Evolutionary conservation across 2,329 filamentous ascomycete species (phyloP), one percentile per base, ranked within the genome.

Genomic region (Trematosphaeria pertusa): DNA sequence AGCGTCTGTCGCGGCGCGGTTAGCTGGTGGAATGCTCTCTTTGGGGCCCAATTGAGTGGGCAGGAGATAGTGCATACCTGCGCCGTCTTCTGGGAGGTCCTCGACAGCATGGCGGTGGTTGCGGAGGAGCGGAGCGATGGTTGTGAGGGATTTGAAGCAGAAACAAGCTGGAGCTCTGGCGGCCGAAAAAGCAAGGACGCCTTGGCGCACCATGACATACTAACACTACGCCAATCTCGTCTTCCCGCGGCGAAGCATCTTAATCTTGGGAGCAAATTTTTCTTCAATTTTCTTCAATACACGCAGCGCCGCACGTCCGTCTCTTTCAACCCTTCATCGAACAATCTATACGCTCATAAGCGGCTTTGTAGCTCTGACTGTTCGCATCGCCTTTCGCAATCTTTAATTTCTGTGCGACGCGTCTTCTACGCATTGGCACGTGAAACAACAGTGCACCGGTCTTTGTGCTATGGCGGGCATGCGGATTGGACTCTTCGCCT

Each of bases 1-100:
- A 84, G 75, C 66, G 78, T 78, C 81, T 84, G 65, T 24, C 43
- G 40, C 24, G 36, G 51, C 48, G 54, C 46, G 52, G n/a, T 69
- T 64, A 71, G 65, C 54, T 53, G 35, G 43, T 12, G 39, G 10
- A 21, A 34, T 33, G 33, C 24, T 11, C 22, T 30, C n/a, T 39
- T 22, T 14, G 41, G 26, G 47, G 38, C 24, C 54, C 63, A 69
- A 70, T 70, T 60, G 63, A 21, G 35, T 20, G 21, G 53, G 40
- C 31, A 51, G 38, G 18, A 38, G 34, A 14, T n/a, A 43, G 19
- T 45, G 60, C 71, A 52, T 74, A 78, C 78, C 74, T 78, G 75
- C 64, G 76, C 76, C 64, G 77, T 76, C 65, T 68, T 69, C 56
- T 71, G 67, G 52, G 74, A 74, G 64, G 67, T 73, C 65, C 72